These are phyloP conservation scores for Anthostomella pinea DNA, from an alignment of 2,329 filamentous ascomycete species.

Conservation along the genomic window DNA sequence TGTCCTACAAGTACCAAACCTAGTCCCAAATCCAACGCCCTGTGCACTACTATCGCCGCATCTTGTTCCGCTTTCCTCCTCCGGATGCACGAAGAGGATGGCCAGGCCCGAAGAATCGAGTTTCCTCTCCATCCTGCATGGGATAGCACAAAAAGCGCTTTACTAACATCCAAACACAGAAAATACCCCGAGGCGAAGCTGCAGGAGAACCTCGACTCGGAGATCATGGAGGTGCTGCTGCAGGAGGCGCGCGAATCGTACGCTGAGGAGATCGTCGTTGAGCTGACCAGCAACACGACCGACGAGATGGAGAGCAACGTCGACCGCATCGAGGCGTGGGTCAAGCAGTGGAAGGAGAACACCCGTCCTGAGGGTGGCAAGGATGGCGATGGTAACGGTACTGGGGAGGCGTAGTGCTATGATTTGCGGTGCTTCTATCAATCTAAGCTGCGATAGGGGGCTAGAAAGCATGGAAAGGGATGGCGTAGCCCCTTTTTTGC, in stretches of 20 bases:
- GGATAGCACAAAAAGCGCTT: not conserved
- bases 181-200: constrained; percentile 84
- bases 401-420: not conserved
- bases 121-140: not conserved
- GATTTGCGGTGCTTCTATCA: too few species aligned
- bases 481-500: too few species aligned
- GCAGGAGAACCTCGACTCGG: constrained; percentile 92
- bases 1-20: not conserved
- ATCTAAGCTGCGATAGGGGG: constrained; percentile 1
- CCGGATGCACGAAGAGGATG: too few species aligned
- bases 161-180: constrained; percentile 37
- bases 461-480: not conserved
- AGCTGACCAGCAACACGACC: constrained; percentile 75
- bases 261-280: constrained; percentile 82
- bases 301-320: constrained; percentile 89
- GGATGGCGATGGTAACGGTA: constrained; percentile 1
- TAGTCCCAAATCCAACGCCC: too few species aligned
- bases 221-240: constrained; percentile 94
- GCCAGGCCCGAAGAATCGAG: too few species aligned
- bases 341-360: constrained; percentile 78
- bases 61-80: too few species aligned
- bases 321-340: constrained; percentile 78
- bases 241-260: constrained; percentile 89
- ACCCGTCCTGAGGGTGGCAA: constrained; percentile 39
- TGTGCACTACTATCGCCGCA: too few species aligned